These are phyloP conservation scores for Pythium brassicae DNA, from an alignment of 352 stramenopile genomes.

Conservation along the genomic window DNA sequence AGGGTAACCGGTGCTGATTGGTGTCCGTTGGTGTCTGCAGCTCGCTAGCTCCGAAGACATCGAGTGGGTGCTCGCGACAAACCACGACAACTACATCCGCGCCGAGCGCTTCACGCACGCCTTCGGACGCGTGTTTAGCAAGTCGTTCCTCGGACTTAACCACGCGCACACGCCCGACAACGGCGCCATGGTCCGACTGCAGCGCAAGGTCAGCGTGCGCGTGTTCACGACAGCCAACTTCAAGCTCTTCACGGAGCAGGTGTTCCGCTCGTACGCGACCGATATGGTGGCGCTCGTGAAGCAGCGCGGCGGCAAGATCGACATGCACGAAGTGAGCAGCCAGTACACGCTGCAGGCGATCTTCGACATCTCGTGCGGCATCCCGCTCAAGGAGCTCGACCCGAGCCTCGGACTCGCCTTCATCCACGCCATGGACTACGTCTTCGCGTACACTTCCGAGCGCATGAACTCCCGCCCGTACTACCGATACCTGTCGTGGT, in stretches of 20 bases:
- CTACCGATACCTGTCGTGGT: slow-evolving; percentile 51
- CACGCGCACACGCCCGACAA: slow-evolving; percentile 20
- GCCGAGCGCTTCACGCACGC: slow-evolving; percentile 53
- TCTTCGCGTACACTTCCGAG: slow-evolving; percentile 49
- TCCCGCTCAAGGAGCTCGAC: slow-evolving; percentile 27
- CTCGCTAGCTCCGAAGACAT: slow-evolving; percentile 50
- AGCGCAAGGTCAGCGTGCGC: background rate
- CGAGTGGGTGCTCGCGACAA: slow-evolving; percentile 55
- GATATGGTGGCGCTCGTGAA: background rate
- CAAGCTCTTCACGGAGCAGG: background rate
- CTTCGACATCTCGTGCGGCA: slow-evolving; percentile 56
- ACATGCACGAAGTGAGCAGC: slow-evolving; percentile 50
- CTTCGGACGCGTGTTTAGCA: slow-evolving; percentile 56
- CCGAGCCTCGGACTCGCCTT: slow-evolving; percentile 33
- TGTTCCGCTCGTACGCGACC: background rate
- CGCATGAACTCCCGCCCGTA: slow-evolving; percentile 59
- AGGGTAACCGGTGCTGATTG: too few relatives aligned
- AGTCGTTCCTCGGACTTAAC: slow-evolving; percentile 68
- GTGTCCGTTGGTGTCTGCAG: slow-evolving; percentile 3
- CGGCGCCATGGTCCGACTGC: background rate
- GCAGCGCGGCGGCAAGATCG: slow-evolving; percentile 1
- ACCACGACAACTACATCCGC: slow-evolving; percentile 69
- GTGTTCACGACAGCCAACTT: background rate
- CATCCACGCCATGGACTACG: slow-evolving; percentile 45
- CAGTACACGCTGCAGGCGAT: slow-evolving; percentile 54